phyloP scores from a whole-genome alignment of 345 rosid genomes.

The Arabidopsis arenosa region DNA sequence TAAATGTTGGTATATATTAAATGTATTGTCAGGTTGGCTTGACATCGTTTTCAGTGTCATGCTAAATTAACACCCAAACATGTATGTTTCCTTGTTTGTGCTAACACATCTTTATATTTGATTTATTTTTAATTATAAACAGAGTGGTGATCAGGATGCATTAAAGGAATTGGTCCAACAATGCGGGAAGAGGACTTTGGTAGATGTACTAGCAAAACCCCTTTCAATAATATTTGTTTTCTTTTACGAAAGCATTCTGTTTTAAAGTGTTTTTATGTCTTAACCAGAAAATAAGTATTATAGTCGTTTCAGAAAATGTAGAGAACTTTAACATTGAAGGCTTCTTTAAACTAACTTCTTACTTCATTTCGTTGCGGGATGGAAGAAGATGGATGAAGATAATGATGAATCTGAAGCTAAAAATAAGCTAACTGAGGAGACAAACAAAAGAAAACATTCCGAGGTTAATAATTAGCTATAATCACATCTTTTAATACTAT shows the following conservation, averaged over 20 bases:
- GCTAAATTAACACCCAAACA: not conserved
- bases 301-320: constrained; percentile 5
- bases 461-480: constrained; percentile 29
- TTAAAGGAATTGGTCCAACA: constrained; percentile 55
- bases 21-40: not conserved
- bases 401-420: constrained; percentile 36
- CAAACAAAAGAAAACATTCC: constrained; percentile 42
- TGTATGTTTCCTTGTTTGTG: constrained; percentile 9
- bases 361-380: constrained; percentile 19
- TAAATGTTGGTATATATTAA: not conserved
- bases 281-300: not conserved
- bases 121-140: constrained; percentile 22
- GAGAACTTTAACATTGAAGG: constrained; percentile 2
- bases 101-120: constrained; percentile 16
- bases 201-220: constrained; percentile 42
- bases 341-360: constrained; percentile 12
- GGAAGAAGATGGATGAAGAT: constrained; percentile 45
- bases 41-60: not conserved
- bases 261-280: not conserved
- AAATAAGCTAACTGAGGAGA: constrained; percentile 20
- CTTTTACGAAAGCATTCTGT: not conserved
- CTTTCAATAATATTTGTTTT: not conserved
- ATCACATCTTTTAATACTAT: not conserved
- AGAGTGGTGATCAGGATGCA: constrained; percentile 76
- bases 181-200: constrained; percentile 42